Evolutionary conservation across 257 asterid species (phyloP), one percentile per base, ranked within the genome.

Genomic region (Plectranthus barbatus): DNA sequence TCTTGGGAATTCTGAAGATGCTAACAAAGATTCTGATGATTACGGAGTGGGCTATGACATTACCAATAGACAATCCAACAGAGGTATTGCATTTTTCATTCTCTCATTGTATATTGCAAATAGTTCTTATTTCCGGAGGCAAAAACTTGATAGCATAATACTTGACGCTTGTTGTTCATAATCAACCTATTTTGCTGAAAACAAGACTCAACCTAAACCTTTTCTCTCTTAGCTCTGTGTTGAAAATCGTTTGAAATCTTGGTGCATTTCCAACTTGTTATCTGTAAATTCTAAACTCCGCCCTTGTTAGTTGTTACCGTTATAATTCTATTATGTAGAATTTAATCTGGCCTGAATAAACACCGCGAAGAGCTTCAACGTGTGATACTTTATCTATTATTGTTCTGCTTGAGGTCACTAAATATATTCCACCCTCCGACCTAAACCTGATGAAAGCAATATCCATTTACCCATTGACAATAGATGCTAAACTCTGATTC

Each of bases 21-120:
- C 79, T 54, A 68, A 74, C 46, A 75, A 76, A 62, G 84, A 76
- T 52, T 66, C 85, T 67, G 81, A 83, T 46, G 83, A 76, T 60
- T 84, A 67, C 68, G 81, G 76, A 24, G 87, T 78, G 72, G 77
- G 71, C 73, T 81, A 84, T 72, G 86, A 76, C 52, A 55, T 79
- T 62, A 72, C 83, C 23, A 76, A 68, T 59, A 79, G 87, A 66
- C 82, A 84, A 68, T 56, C 83, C 74, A 79, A 59, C 66, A 84
- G 87, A 79, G 91, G 90, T 83, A 81, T 26, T 62, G 4, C 26
- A 24, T 56, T 19, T 57, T 56, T 56, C 57, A 19, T 62, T 39
- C 48, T 68, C 45, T 49, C 31, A 4, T 46, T 61, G 4, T 37
- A 48, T 56, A 20, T 29, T 56, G 24, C 45, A 19, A 17, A 64